Percentiles rank a stretch among this genome's conserved stretches.
These are phyloP conservation scores for Collybia sp. DNA, from an alignment of 768 basidiomycete genomes.

Conservation along the genomic window DNA sequence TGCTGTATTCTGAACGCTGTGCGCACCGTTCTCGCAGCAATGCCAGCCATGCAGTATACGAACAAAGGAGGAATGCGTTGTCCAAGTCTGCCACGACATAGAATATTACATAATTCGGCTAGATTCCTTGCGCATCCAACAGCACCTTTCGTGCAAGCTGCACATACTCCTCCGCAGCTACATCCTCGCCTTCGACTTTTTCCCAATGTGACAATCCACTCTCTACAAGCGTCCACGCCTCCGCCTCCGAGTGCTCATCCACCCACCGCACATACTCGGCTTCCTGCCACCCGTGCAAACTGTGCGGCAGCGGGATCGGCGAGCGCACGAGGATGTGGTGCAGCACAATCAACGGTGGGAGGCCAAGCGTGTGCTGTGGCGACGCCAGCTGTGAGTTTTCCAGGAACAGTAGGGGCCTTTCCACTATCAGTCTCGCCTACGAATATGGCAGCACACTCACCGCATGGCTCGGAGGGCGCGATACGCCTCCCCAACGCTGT, in stretches of 20 bases:
- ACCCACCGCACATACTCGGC: slow-evolving; percentile 96
- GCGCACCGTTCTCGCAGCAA: slow-evolving; percentile 27
- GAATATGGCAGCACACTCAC: slow-evolving; percentile 34
- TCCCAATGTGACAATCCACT: slow-evolving; percentile 78
- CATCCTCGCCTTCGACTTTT: slow-evolving; percentile 52
- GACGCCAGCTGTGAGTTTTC: slow-evolving; percentile 70
- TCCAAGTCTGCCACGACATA: too few relatives aligned
- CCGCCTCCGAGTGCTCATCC: slow-evolving; percentile 81
- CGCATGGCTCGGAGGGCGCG: slow-evolving; percentile 80
- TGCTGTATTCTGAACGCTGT: slow-evolving; percentile 18
- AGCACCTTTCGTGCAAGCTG: slow-evolving; percentile 66
- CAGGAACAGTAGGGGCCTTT: slow-evolving; percentile 84
- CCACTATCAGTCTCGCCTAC: slow-evolving; percentile 1
- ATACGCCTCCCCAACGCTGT: slow-evolving; percentile 84
- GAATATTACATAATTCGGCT: too few relatives aligned
- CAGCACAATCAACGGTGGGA: slow-evolving; percentile 85
- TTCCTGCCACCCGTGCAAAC: slow-evolving; percentile 90
- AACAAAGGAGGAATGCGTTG: slow-evolving; percentile 3
- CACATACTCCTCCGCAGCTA: slow-evolving; percentile 55
- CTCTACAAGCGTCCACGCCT: slow-evolving; percentile 78
- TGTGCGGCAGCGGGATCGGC: slow-evolving; percentile 81
- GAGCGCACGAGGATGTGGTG: slow-evolving; percentile 92
- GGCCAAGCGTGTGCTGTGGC: slow-evolving; percentile 61
- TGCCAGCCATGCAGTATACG: slow-evolving; percentile 22
- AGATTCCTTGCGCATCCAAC: slow-evolving; percentile 16